Base-by-base conservation (phyloP, 495 filamentous ascomycete species). In the Aspergillus conjunctus region DNA sequence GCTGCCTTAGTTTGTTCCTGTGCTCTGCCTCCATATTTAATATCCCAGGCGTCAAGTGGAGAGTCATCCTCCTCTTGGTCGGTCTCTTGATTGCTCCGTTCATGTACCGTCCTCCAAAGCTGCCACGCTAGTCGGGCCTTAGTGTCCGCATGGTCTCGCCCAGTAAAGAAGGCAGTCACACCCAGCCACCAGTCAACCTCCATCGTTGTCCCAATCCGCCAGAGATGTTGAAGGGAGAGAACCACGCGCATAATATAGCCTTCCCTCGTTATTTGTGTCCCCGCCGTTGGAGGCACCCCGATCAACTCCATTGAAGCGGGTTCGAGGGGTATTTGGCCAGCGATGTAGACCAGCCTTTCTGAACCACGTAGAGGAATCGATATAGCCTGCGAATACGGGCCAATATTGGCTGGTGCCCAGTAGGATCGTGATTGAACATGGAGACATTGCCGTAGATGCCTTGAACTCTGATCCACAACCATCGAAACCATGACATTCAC, bases 381-480 rank as follows among this genome's bases (percentile, higher is more conserved):
- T 49, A 94, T 86, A 1, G 94, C 91, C 75, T 99, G 94, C 12
- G 91, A 95, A 71, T 99, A 99, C 0, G 95, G 94, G 0, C 94
- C 94, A 54, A 99, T 99, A 64, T 98, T 98, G 8, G 95, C 93
- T 0, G 94, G 94, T 1, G 94, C 95, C 94, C 94, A 99, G 80
- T 98, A 97, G 4, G 90, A 94, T 26, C 90, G 82, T 15, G 89
- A 92, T 69, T 98, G 95, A 4, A 99, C 92, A 71, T 99, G 94
- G 1, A 99, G 81, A 2, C 87, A 87, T 11, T 80, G 79, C 53
- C 79, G 73, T 52, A 53, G 26, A 26, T 59, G 56, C 43, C 71
- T 68, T 7, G 64, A 18, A 11, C 78, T 74, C 15, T 70, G 56
- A 63, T 79, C 71, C 21, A 84, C 61, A 34, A 78, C 68, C 55